Evolutionary conservation across 2,329 filamentous ascomycete species (phyloP), one percentile per base, ranked within the genome.

Genomic region (Apiospora phragmitis): DNA sequence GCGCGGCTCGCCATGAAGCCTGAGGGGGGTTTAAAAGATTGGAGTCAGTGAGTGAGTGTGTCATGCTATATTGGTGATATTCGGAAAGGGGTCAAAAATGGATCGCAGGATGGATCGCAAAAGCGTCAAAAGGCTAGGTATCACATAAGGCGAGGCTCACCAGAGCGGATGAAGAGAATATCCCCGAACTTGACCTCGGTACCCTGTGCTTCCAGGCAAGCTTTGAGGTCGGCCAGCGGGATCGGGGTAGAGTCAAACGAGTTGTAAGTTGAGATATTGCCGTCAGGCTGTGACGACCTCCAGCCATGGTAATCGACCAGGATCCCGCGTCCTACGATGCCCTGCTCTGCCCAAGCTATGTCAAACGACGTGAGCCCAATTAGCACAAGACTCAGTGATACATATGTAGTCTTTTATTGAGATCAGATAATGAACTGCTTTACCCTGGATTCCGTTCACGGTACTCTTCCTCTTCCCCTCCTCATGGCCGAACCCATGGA

Each of bases 201-300:
- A 11, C 83, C 84, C 74, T 88, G 85, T 4, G 81, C 79, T 26
- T 77, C 76, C 0, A 85, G 82, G 59, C 85, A 84, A 5, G 80
- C 79, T 68, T 83, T 78, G 1, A 88, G 76, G 21, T 85, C 82
- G 1, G 74, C 72, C 3, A 84, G 73, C 70, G 73, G 83, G 81
- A 80, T 80, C 0, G 24, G 79, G 74, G 41, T 75, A 0, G 79
- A 78, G 24, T 79, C 78, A 73, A 77, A 85, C 8, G 55, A 62
- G 35, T 77, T 72, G 0, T 77, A 68, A 2, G 72, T 35, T 2
- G 73, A 2, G 6, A 67, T 68, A 21, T 73, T 68, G 0, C 68
- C 55, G 2, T 70, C 32, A 7, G 74, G 70, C 79, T 76, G 76
- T 85, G 84, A 72, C 86, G 86, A 75, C 90, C 88, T 42, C 69